These are phyloP conservation scores for Pseudogymnoascus sp. DNA, from an alignment of 2,329 filamentous ascomycete species.

Conservation along the genomic window DNA sequence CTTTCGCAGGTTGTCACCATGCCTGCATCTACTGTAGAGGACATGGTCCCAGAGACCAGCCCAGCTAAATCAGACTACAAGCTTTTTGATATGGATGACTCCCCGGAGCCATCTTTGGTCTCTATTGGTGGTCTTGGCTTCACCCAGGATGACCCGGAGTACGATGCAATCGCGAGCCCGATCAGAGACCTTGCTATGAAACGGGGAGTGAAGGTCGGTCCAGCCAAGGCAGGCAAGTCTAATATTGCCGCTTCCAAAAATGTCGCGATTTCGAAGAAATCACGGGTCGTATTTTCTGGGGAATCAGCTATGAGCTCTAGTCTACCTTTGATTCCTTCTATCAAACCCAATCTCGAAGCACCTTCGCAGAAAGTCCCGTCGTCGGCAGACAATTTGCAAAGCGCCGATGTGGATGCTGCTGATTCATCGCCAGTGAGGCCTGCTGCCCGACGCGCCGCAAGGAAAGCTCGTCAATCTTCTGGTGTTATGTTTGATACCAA, in stretches of 20 bases:
- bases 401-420: not conserved
- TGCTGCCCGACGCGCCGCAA: not conserved
- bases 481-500: not conserved
- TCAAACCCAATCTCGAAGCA: not conserved
- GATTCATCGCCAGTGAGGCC: conserved; percentile 8
- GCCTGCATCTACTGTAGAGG: conserved; percentile 9
- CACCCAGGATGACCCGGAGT: conserved; percentile 22
- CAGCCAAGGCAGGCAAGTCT: not conserved
- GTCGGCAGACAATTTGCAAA: not conserved
- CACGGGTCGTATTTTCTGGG: not conserved
- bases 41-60: conserved; percentile 29
- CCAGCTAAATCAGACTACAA: conserved; percentile 20
- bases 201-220: not conserved
- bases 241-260: not conserved
- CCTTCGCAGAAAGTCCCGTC: not conserved
- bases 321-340: not conserved
- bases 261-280: not conserved
- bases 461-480: not conserved
- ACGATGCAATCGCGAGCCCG: conserved; percentile 1
- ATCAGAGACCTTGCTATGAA: conserved; percentile 8
- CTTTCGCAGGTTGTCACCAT: not conserved
- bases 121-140: conserved; percentile 23
- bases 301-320: not conserved
- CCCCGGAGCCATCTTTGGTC: conserved; percentile 14
- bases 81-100: conserved; percentile 16